A percentile compares a stretch with the other conserved stretches of the same genome.
phyloP scores from a whole-genome alignment of 139 green algal genomes.

The Tetraselmis striata region DNA sequence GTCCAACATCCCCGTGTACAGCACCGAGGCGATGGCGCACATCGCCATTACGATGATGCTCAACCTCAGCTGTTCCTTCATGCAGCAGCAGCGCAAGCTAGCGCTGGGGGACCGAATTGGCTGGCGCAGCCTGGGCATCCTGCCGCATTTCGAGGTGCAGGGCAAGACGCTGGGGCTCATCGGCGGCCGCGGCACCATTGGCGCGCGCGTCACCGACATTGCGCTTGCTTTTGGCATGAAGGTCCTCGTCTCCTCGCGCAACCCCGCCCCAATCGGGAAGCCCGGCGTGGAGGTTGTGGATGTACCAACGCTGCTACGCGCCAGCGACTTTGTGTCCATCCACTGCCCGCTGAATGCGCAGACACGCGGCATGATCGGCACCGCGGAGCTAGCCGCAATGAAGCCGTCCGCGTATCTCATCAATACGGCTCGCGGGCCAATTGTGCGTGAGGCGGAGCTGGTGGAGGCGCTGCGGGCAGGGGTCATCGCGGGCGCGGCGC shows the following conservation, averaged over 20 bases:
- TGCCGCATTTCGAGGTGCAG: conserved; percentile 25
- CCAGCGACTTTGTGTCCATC: conserved; percentile 25
- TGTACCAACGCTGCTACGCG: background rate
- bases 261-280: background rate
- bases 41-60: conserved; percentile 28
- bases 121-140: conserved; percentile 1
- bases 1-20: conserved; percentile 26
- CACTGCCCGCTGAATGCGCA: conserved; percentile 28
- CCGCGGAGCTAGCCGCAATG: conserved; percentile 12
- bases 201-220: conserved; percentile 15
- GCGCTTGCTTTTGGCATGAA: conserved; percentile 22
- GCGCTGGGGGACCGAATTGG: background rate
- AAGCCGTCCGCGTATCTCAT: conserved; percentile 26
- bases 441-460: conserved; percentile 20
- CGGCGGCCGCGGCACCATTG: conserved; percentile 25
- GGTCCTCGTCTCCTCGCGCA: conserved; percentile 13
- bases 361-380: conserved; percentile 20
- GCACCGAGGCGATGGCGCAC: conserved; percentile 22
- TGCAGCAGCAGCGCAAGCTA: conserved; percentile 17
- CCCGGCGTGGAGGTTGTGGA: background rate
- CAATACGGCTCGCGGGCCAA: conserved; percentile 25
- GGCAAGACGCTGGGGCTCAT: conserved; percentile 27
- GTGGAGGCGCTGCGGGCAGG: conserved; percentile 9
- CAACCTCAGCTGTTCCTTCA: conserved; percentile 11
- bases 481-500: conserved; percentile 23